Percentiles rank a stretch among this genome's conserved stretches.
phyloP scores from a whole-genome alignment of 345 rosid species.

The Bruguiera sexangula region DNA sequence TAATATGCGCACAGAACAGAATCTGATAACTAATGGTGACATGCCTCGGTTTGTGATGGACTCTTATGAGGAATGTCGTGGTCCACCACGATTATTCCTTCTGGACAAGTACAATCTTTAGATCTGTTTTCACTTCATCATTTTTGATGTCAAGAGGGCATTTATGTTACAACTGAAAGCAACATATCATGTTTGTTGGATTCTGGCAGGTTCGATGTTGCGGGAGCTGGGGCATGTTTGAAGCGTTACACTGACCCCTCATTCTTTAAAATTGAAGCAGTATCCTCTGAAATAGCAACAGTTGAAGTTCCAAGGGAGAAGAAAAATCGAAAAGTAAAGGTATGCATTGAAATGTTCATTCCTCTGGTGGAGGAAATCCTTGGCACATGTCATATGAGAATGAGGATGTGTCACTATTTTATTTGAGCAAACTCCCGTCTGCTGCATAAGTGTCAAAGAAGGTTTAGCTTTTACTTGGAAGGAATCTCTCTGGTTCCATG shows the following conservation, averaged over 20 bases:
- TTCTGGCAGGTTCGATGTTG: constrained; percentile 79
- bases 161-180: neutral
- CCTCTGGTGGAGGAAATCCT: neutral
- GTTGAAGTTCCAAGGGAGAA: constrained; percentile 65
- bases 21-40: constrained; percentile 73
- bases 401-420: neutral
- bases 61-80: constrained; percentile 91
- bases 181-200: neutral
- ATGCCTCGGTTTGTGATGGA: constrained; percentile 98
- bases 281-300: constrained; percentile 38
- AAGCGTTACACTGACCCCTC: constrained; percentile 99
- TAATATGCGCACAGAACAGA: constrained; percentile 58
- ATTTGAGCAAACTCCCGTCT: neutral
- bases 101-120: constrained; percentile 71
- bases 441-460: neutral
- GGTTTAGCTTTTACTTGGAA: neutral
- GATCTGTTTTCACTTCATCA: neutral
- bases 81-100: constrained; percentile 83
- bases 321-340: constrained; percentile 79
- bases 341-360: constrained; percentile 17
- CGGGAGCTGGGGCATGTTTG: constrained; percentile 97
- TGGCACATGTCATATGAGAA: neutral
- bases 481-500: neutral
- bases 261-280: constrained; percentile 57
- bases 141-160: neutral